A percentile compares a stretch with the other conserved stretches of the same genome.
Evolutionary conservation across 306 rosid genomes (phyloP).

Genomic region (Prunus kanzakura): DNA sequence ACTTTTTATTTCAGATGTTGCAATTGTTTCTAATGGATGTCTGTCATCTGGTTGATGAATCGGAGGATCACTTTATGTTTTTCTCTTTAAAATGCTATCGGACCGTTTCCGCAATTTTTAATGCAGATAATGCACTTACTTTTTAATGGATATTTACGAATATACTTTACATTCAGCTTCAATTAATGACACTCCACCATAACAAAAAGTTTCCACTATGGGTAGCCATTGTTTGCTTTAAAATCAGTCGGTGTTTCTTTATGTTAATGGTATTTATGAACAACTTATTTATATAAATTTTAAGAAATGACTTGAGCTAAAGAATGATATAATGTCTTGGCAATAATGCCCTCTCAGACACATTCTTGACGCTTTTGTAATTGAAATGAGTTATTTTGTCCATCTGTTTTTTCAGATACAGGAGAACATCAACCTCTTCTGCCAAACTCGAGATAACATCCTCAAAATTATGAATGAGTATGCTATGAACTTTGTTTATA

Average conservation of each 20-base stretch:
- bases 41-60: not conserved
- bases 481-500: slow-evolving; percentile 26
- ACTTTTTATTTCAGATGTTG: not conserved
- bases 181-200: not conserved
- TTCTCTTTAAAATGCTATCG: not conserved
- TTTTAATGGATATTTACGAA: not conserved
- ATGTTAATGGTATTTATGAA: not conserved
- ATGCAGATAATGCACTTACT: not conserved
- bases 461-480: slow-evolving; percentile 81
- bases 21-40: not conserved
- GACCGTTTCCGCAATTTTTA: not conserved
- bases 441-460: slow-evolving; percentile 83
- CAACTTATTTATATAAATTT: not conserved
- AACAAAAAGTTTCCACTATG: not conserved
- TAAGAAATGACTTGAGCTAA: not conserved
- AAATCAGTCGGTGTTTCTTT: not conserved
- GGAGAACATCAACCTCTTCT: slow-evolving; percentile 75
- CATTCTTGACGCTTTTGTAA: not conserved
- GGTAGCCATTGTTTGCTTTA: not conserved
- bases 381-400: not conserved
- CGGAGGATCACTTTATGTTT: not conserved
- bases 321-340: not conserved
- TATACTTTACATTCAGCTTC: not conserved
- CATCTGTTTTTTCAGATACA: slow-evolving; percentile 62
- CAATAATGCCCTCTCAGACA: not conserved